These are phyloP conservation scores for Fusarium sp. DNA, from an alignment of 2,329 filamentous ascomycete species.

Conservation along the genomic window DNA sequence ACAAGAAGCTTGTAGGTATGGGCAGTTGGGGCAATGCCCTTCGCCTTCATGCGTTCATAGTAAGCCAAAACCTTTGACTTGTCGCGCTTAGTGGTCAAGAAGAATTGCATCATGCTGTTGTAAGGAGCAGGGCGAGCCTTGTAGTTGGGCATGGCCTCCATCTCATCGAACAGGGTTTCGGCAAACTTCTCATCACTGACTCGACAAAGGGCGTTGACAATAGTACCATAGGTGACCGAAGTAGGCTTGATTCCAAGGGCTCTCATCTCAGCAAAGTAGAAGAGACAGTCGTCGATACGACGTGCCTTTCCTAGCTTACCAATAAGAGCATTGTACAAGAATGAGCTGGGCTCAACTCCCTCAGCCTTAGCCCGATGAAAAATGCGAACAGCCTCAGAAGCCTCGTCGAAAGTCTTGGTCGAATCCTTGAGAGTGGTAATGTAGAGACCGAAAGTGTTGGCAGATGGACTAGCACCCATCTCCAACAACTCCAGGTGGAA, in stretches of 20 bases:
- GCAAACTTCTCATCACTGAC: slow-evolving; percentile 98
- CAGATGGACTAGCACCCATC: slow-evolving; percentile 91
- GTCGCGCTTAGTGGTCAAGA: slow-evolving; percentile 96
- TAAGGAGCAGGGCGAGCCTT: slow-evolving; percentile 97
- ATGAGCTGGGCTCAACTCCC: slow-evolving; percentile 94
- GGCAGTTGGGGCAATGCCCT: slow-evolving; percentile 88
- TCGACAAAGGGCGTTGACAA: slow-evolving; percentile 96
- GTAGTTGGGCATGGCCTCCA: slow-evolving; percentile 99
- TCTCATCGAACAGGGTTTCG: slow-evolving; percentile 97
- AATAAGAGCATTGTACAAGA: slow-evolving; percentile 97
- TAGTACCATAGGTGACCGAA: slow-evolving; percentile 96
- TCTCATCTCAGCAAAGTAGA: slow-evolving; percentile 99
- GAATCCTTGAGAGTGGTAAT: slow-evolving; percentile 99
- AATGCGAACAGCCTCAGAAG: slow-evolving; percentile 95
- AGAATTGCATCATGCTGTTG: slow-evolving; percentile 99
- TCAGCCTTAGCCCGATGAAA: slow-evolving; percentile 94
- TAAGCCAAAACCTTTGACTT: slow-evolving; percentile 93
- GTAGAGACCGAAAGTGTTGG: slow-evolving; percentile 98
- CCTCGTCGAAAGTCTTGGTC: slow-evolving; percentile 97
- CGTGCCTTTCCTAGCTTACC: slow-evolving; percentile 98
- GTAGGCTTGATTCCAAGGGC: slow-evolving; percentile 92
- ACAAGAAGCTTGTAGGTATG: slow-evolving; percentile 99
- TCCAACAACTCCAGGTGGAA: slow-evolving; percentile 93
- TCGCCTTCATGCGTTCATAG: slow-evolving; percentile 92
- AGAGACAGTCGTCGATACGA: slow-evolving; percentile 96